Evolutionary conservation across 2,329 filamentous ascomycete species (phyloP).

Genomic region (Penicillium brasilianum): DNA sequence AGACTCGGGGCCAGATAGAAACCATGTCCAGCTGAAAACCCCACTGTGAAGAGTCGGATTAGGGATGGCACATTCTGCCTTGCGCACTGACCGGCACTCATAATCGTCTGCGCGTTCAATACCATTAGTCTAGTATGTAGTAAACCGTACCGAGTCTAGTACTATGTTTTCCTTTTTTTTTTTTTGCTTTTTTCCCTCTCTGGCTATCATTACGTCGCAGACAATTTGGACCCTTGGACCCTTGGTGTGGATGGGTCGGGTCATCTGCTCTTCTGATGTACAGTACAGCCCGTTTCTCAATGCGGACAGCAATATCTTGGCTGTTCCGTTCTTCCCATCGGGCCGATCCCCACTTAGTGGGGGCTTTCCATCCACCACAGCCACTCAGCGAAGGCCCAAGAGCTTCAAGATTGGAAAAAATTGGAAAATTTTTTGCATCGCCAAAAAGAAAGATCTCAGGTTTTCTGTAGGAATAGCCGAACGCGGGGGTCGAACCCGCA

Average conservation of each 20-base stretch:
- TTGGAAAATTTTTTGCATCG: neutral
- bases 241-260: no score
- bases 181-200: neutral
- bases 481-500: conserved; percentile 51
- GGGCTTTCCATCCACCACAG: neutral
- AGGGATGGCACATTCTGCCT: conserved; percentile 26
- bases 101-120: neutral
- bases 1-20: neutral
- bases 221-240: no score
- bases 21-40: conserved; percentile 20
- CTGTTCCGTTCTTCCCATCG: conserved; percentile 9
- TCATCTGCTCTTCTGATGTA: conserved; percentile 3
- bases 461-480: conserved; percentile 38
- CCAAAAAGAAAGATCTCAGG: conserved; percentile 28
- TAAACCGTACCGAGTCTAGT: neutral
- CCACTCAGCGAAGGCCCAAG: conserved; percentile 19
- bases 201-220: neutral
- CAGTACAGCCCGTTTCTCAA: neutral
- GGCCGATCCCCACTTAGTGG: conserved; percentile 23
- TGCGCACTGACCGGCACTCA: conserved; percentile 27
- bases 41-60: conserved; percentile 11
- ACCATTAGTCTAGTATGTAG: neutral
- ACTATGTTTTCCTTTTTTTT: neutral
- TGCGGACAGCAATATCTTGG: neutral
- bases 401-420: conserved; percentile 4